phyloP scores from a whole-genome alignment of 225 moss, liverwort and hornwort species.

The Bryoerythrophyllum caledonicum region DNA sequence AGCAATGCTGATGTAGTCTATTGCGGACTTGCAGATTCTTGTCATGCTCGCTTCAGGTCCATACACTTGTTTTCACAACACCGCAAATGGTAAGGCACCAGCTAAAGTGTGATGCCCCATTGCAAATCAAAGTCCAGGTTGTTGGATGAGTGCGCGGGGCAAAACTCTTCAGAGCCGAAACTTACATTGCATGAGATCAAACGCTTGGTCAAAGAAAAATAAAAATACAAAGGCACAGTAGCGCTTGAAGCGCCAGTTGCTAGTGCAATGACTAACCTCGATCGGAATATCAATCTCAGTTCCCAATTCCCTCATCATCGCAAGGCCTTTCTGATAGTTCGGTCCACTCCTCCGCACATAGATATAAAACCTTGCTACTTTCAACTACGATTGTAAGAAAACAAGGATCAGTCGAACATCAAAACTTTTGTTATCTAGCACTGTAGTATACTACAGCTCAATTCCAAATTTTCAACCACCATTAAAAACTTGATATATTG shows the following conservation, averaged over 20 bases:
- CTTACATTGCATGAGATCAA: neutral
- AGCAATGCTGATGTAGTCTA: constrained; percentile 68
- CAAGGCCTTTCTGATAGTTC: constrained; percentile 89
- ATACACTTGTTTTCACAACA: constrained; percentile 61
- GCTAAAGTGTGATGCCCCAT: neutral
- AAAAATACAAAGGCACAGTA: neutral
- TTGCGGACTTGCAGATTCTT: constrained; percentile 95
- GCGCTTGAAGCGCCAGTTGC: neutral
- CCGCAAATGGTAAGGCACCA: neutral
- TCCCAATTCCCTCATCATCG: constrained; percentile 89
- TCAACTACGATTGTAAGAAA: constrained; percentile 62
- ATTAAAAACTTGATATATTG: neutral
- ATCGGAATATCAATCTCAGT: constrained; percentile 76
- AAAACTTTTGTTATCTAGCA: neutral
- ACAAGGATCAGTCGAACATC: neutral
- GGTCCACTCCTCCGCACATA: constrained; percentile 95
- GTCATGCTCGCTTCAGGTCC: constrained; percentile 99
- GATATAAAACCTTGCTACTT: constrained; percentile 86
- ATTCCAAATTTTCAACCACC: neutral
- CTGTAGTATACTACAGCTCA: neutral
- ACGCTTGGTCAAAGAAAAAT: neutral
- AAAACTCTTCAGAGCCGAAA: no score
- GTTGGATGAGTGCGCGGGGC: no score
- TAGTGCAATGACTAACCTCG: constrained; percentile 48
- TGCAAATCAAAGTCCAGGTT: neutral